These are phyloP conservation scores for Agrocybe chaxingu DNA, from an alignment of 768 basidiomycete genomes.

Conservation along the genomic window DNA sequence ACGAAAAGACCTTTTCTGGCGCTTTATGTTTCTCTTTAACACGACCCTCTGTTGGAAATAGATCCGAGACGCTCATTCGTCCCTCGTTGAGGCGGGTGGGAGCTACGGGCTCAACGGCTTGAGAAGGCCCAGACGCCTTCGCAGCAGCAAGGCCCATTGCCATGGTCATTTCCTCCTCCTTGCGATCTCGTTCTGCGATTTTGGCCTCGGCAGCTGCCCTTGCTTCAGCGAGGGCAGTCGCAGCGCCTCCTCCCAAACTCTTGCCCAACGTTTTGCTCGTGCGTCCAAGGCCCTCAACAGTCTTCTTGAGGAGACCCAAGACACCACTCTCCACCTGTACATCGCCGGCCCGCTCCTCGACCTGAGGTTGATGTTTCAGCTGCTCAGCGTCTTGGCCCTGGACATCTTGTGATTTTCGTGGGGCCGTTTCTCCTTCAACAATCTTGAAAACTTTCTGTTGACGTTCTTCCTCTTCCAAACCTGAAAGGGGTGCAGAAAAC, in stretches of 20 bases:
- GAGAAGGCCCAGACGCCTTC: slow-evolving; percentile 1
- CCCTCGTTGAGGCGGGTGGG: slow-evolving; percentile 21
- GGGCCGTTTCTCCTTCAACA: slow-evolving; percentile 30
- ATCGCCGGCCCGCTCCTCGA: neutral
- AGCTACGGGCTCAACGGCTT: slow-evolving; percentile 6
- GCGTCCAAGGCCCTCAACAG: slow-evolving; percentile 64
- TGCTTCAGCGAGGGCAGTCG: slow-evolving; percentile 63
- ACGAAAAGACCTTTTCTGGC: slow-evolving; percentile 23
- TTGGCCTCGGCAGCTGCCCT: slow-evolving; percentile 65
- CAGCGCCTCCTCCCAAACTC: slow-evolving; percentile 55
- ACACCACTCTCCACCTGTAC: slow-evolving; percentile 42
- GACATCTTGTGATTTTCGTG: slow-evolving; percentile 30
- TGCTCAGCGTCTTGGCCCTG: slow-evolving; percentile 19
- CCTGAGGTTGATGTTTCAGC: neutral
- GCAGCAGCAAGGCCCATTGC: slow-evolving; percentile 9
- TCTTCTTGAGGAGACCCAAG: slow-evolving; percentile 67
- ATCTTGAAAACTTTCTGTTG: slow-evolving; percentile 49
- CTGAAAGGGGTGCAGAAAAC: slow-evolving; percentile 15
- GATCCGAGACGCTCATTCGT: slow-evolving; percentile 59
- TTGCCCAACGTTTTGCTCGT: slow-evolving; percentile 57
- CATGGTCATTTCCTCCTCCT: slow-evolving; percentile 35
- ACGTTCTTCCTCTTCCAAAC: slow-evolving; percentile 38
- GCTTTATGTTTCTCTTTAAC: slow-evolving; percentile 31
- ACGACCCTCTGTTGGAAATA: slow-evolving; percentile 40
- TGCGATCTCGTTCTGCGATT: slow-evolving; percentile 60